Evolutionary conservation across 2,329 filamentous ascomycete species (phyloP), one percentile per base, ranked within the genome.

Genomic region (Clathrospora elynae): DNA sequence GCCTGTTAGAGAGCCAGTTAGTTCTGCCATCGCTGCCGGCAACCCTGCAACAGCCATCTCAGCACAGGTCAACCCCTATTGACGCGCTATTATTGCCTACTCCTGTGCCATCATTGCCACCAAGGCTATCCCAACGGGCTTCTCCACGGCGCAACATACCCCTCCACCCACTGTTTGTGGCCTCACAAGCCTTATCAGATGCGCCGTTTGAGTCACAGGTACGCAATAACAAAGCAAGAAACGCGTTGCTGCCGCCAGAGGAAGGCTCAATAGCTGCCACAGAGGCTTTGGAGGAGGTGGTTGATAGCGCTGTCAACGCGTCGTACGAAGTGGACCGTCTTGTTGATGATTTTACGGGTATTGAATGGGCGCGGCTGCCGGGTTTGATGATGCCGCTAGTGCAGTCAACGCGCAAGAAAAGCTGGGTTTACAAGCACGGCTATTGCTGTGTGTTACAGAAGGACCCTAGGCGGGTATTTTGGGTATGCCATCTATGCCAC

Each of bases 391-490:
- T 24, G 33, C 33, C 19, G 13, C 23, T 25, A 9, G 19, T 18
- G 10, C 24, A 18, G 3, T 14, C 4, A 10, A 26, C 12, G 14
- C 18, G 17, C 12, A 20, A 20, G 19, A 35, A 26, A 16, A 24
- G 19, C 19, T 24, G 19, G 33, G 14, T 35, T 10, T 35, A 35
- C 16, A 6, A 35, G 19, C 16, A 35, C 19, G 33, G 33, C 13
- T 35, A 35, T 25, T 20, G 33, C 23, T 18, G 24, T 14, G 19
- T n/a, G 16, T 11, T 35, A 52, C 38, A 32, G 25, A 55, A 28
- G 40, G 47, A 54, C 42, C 14, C 32, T 51, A 51, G 64, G 60
- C 14, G 30, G 11, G 20, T 33, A 20, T 33, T 33, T 16, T 33
- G 11, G 17, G 25, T 26, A 18, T 29, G 22, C 19, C 13, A 20